These are phyloP conservation scores for Meripilus lineatus DNA, from an alignment of 1,284 basidiomycete genomes.

Conservation along the genomic window DNA sequence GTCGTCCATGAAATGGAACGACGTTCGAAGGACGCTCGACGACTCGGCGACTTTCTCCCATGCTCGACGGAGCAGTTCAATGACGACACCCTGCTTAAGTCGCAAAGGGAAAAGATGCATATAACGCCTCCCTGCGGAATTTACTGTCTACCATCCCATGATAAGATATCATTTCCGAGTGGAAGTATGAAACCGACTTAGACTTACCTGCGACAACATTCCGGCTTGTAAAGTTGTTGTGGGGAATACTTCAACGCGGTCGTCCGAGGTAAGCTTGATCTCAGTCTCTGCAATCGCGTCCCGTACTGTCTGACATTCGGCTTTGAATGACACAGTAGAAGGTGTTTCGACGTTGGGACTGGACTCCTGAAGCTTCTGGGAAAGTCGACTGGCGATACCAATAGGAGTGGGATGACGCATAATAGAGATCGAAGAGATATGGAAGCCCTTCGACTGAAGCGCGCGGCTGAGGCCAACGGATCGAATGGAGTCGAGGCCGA, in stretches of 20 bases:
- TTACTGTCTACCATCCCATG: conserved; percentile 34
- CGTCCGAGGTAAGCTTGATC: conserved; percentile 26
- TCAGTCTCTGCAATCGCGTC: conserved; percentile 16
- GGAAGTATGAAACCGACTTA: not conserved
- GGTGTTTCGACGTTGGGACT: no score
- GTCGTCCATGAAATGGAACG: conserved; percentile 40
- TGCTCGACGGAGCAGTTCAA: conserved; percentile 28
- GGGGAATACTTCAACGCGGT: conserved; percentile 33
- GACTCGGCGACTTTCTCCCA: conserved; percentile 31
- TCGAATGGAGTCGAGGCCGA: conserved; percentile 46
- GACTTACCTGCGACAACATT: conserved; percentile 44
- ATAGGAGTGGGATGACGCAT: conserved; percentile 25
- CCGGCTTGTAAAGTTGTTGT: conserved; percentile 43
- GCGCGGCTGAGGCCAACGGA: conserved; percentile 37
- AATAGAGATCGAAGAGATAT: conserved; percentile 31
- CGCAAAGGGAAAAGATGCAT: conserved; percentile 41
- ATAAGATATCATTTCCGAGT: no score
- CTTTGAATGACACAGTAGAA: conserved; percentile 9
- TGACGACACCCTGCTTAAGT: conserved; percentile 25
- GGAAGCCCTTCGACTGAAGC: conserved; percentile 29
- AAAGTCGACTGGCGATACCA: conserved; percentile 14
- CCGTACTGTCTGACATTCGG: conserved; percentile 15
- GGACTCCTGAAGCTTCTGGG: conserved; percentile 3
- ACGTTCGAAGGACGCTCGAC: conserved; percentile 40
- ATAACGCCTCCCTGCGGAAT: conserved; percentile 39